phyloP scores from a whole-genome alignment of 257 asterid species.

The Plantago ovata region DNA sequence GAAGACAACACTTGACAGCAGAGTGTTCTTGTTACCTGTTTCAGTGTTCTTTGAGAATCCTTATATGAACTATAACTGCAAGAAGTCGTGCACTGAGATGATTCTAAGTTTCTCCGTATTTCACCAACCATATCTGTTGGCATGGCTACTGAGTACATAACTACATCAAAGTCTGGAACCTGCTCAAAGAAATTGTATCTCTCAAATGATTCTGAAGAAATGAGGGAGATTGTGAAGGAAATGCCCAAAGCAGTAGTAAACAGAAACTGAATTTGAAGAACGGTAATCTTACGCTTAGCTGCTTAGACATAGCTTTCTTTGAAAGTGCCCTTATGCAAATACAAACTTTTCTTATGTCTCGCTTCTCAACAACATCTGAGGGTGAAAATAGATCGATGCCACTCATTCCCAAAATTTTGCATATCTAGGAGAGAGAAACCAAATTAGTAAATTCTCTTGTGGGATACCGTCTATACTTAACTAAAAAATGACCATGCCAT shows the following conservation, averaged over 20 bases:
- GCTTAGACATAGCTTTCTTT: constrained; percentile 77
- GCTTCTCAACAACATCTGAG: constrained; percentile 87
- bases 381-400: constrained; percentile 95
- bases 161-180: constrained; percentile 83
- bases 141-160: constrained; percentile 63
- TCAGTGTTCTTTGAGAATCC: constrained; percentile 33
- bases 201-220: constrained; percentile 4
- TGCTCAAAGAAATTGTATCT: constrained; percentile 19
- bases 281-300: constrained; percentile 49
- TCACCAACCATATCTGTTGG: constrained; percentile 76
- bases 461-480: too few species aligned
- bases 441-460: background rate
- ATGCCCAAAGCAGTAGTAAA: constrained; percentile 5
- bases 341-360: constrained; percentile 75
- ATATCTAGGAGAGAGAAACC: constrained; percentile 35
- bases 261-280: constrained; percentile 3
- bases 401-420: constrained; percentile 85
- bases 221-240: constrained; percentile 2
- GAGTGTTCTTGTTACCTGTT: constrained; percentile 34
- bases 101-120: constrained; percentile 70
- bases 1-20: background rate
- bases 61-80: constrained; percentile 46
- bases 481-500: too few species aligned
- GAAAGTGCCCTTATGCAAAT: constrained; percentile 84
- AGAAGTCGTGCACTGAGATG: constrained; percentile 63